Conservation (phyloP, 768 basidiomycete genomes). For the Tulasnella sp. region DNA sequence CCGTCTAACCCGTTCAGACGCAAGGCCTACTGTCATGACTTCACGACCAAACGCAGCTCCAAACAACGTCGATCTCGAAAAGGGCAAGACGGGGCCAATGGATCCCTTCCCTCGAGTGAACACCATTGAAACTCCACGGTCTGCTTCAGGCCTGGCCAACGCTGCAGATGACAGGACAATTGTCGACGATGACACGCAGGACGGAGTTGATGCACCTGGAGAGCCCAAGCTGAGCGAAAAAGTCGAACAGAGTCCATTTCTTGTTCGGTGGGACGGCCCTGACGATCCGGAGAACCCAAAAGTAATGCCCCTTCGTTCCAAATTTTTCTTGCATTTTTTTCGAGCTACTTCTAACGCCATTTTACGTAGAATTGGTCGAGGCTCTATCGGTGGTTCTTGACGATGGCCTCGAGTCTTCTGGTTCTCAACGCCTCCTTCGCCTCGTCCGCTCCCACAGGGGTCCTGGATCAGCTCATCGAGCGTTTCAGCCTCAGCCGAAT, state of each 20-base stretch:
- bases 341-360: background rate
- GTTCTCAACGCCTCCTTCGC: constrained; percentile 20
- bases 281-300: constrained; percentile 18
- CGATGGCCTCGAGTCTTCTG: background rate
- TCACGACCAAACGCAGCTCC: background rate
- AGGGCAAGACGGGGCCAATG: background rate
- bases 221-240: background rate
- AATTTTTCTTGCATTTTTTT: background rate
- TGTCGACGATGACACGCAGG: background rate
- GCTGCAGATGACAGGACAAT: background rate
- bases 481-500: constrained; percentile 8
- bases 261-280: constrained; percentile 15
- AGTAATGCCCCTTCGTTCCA: constrained; percentile 15
- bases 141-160: background rate
- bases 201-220: background rate
- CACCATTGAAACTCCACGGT: background rate
- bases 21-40: background rate
- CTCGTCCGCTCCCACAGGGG: constrained; percentile 14
- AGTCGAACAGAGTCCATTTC: background rate
- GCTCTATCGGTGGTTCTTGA: constrained; percentile 15
- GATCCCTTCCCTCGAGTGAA: background rate
- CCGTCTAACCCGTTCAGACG: background rate
- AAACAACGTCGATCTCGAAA: background rate
- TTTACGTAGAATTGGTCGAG: constrained; percentile 16
- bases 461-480: constrained; percentile 19